Conservation (phyloP, 163 green algal genomes). For the Chloroidium sp. region DNA sequence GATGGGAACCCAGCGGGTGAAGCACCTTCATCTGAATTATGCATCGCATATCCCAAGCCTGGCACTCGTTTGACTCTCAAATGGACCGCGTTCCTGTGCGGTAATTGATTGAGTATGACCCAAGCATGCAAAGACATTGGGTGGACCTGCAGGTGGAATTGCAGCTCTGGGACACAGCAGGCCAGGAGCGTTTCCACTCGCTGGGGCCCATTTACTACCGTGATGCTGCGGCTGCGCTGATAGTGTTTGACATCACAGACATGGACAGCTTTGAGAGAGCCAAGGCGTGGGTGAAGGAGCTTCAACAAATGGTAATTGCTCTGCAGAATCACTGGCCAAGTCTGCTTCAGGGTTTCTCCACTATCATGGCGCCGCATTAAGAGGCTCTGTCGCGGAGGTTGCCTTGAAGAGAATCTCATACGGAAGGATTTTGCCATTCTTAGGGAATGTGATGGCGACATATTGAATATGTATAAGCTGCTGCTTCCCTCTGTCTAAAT, state of each 20-base stretch:
- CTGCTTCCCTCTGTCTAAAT: too few species aligned
- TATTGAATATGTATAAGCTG: too few species aligned
- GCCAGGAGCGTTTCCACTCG: conserved; percentile 38
- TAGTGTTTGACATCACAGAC: conserved; percentile 43
- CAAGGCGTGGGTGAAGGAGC: conserved; percentile 31
- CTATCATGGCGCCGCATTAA: background rate
- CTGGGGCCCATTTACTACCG: conserved; percentile 37
- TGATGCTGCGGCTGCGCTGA: conserved; percentile 28
- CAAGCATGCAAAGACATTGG: background rate
- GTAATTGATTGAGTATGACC: background rate
- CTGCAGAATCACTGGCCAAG: background rate
- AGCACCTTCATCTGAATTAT: background rate
- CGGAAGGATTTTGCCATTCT: too few species aligned
- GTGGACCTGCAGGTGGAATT: conserved; percentile 14
- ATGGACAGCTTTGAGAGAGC: conserved; percentile 24
- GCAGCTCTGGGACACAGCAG: conserved; percentile 43
- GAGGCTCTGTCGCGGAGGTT: background rate
- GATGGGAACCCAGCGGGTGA: conserved; percentile 3
- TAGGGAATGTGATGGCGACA: too few species aligned
- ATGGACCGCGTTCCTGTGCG: too few species aligned
- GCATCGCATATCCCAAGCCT: too few species aligned
- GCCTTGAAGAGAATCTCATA: too few species aligned
- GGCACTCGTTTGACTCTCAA: too few species aligned
- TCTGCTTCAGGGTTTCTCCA: background rate
- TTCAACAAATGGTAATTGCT: conserved; percentile 16